Percentiles rank a stretch among this genome's conserved stretches.
Evolutionary conservation across 768 basidiomycete species (phyloP).

Genomic region (Clathrus columnatus): DNA sequence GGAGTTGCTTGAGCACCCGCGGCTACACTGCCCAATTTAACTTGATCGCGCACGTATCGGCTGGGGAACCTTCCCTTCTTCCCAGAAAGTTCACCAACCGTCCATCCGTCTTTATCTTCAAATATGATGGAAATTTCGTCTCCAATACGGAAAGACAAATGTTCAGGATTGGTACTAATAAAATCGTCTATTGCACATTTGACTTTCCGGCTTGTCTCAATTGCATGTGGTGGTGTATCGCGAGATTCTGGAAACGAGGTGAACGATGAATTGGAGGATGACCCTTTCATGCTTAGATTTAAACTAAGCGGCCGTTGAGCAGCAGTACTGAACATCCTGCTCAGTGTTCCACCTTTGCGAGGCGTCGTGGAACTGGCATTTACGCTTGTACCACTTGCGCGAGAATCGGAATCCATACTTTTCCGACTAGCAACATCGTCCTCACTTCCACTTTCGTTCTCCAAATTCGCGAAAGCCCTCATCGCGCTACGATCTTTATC

Average conservation of each 20-base stretch:
- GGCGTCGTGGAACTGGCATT: slow-evolving; percentile 30
- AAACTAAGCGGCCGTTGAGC: neutral
- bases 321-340: slow-evolving; percentile 1
- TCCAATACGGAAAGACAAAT: slow-evolving; percentile 66
- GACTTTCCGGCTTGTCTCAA: slow-evolving; percentile 26
- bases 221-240: slow-evolving; percentile 11
- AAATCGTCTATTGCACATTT: slow-evolving; percentile 74
- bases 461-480: slow-evolving; percentile 51
- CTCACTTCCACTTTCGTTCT: slow-evolving; percentile 26
- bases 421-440: slow-evolving; percentile 20
- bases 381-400: slow-evolving; percentile 18
- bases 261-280: slow-evolving; percentile 10
- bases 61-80: slow-evolving; percentile 75
- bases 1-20: slow-evolving; percentile 26
- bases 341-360: neutral
- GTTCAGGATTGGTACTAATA: slow-evolving; percentile 62
- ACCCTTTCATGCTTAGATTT: neutral
- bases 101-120: slow-evolving; percentile 86
- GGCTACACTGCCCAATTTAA: slow-evolving; percentile 16
- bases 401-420: slow-evolving; percentile 12
- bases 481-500: slow-evolving; percentile 36
- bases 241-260: slow-evolving; percentile 11
- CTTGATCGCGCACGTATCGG: slow-evolving; percentile 56
- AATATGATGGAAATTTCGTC: slow-evolving; percentile 68
- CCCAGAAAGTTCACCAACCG: slow-evolving; percentile 72